Evolutionary conservation across 768 basidiomycete genomes (phyloP).

Genomic region (Russula ochroleuca): DNA sequence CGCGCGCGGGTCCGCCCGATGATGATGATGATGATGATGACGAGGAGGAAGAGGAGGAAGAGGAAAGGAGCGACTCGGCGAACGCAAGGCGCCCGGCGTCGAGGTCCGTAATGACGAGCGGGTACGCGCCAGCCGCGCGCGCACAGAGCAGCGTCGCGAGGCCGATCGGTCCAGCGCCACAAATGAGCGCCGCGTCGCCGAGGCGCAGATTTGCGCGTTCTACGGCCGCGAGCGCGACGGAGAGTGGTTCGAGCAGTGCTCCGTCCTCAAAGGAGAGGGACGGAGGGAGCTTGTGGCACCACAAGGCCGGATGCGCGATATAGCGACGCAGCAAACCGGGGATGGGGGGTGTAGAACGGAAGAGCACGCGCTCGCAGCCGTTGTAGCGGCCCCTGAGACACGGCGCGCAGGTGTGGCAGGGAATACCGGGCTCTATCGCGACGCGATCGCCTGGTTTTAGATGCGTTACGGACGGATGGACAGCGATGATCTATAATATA

Average conservation of each 20-base stretch:
- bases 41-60: neutral
- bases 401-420: constrained; percentile 59
- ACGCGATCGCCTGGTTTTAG: constrained; percentile 52
- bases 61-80: constrained; percentile 48
- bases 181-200: constrained; percentile 59
- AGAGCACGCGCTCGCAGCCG: constrained; percentile 51
- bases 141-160: constrained; percentile 58
- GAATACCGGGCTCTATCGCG: constrained; percentile 66
- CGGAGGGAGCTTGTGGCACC: constrained; percentile 60
- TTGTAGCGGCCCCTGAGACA: constrained; percentile 65
- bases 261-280: constrained; percentile 64
- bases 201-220: constrained; percentile 61
- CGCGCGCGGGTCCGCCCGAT: neutral
- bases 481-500: constrained; percentile 5
- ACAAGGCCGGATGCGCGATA: constrained; percentile 24
- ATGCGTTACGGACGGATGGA: constrained; percentile 17
- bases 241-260: constrained; percentile 60
- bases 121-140: constrained; percentile 64
- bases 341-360: constrained; percentile 69
- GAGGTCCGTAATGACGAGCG: constrained; percentile 64
- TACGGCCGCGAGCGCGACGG: constrained; percentile 64
- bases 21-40: neutral
- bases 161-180: constrained; percentile 67
- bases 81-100: constrained; percentile 63
- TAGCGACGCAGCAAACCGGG: constrained; percentile 27